Percentiles rank a stretch among this genome's conserved stretches.
Evolutionary conservation across 2,329 filamentous ascomycete genomes (phyloP).

Genomic region (Grosmannia penicillata): DNA sequence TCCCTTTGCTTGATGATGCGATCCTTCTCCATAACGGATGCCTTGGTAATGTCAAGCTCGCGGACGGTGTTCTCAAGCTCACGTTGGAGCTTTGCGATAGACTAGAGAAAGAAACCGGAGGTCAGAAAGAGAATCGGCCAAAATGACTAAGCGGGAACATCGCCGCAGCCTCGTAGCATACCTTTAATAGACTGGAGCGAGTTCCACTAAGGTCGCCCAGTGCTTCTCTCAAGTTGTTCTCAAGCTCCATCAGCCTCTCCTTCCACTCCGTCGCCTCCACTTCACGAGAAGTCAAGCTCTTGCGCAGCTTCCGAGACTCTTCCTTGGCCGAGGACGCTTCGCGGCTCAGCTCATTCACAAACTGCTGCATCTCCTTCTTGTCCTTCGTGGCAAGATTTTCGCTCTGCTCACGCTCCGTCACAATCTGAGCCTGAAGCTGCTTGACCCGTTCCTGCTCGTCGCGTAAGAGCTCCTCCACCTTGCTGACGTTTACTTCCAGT

Average conservation of each 20-base stretch:
- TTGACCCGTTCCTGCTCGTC: slow-evolving; percentile 67
- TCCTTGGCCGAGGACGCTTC: slow-evolving; percentile 74
- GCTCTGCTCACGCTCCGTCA: slow-evolving; percentile 69
- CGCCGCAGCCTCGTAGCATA: too few relatives aligned
- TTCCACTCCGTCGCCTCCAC: slow-evolving; percentile 86
- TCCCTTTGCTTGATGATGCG: slow-evolving; percentile 82
- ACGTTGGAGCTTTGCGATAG: slow-evolving; percentile 73
- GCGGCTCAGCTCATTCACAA: slow-evolving; percentile 82
- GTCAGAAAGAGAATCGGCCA: too few relatives aligned
- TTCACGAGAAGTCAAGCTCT: slow-evolving; percentile 69
- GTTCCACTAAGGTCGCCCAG: slow-evolving; percentile 81
- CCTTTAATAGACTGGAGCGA: slow-evolving; percentile 69
- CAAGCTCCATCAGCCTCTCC: slow-evolving; percentile 76
- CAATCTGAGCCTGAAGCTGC: slow-evolving; percentile 61
- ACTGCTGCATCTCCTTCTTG: slow-evolving; percentile 88
- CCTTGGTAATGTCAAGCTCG: slow-evolving; percentile 66
- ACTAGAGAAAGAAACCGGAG: slow-evolving; percentile 35
- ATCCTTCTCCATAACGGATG: slow-evolving; percentile 76
- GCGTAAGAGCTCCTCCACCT: slow-evolving; percentile 62
- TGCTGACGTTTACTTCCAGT: slow-evolving; percentile 68
- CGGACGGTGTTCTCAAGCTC: slow-evolving; percentile 74
- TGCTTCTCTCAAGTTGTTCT: slow-evolving; percentile 74
- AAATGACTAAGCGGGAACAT: too few relatives aligned
- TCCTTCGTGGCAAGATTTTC: slow-evolving; percentile 77
- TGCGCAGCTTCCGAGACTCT: slow-evolving; percentile 66